These are phyloP conservation scores for Drosera spatulata DNA, from an alignment of 179 eudicot species.

Conservation along the genomic window DNA sequence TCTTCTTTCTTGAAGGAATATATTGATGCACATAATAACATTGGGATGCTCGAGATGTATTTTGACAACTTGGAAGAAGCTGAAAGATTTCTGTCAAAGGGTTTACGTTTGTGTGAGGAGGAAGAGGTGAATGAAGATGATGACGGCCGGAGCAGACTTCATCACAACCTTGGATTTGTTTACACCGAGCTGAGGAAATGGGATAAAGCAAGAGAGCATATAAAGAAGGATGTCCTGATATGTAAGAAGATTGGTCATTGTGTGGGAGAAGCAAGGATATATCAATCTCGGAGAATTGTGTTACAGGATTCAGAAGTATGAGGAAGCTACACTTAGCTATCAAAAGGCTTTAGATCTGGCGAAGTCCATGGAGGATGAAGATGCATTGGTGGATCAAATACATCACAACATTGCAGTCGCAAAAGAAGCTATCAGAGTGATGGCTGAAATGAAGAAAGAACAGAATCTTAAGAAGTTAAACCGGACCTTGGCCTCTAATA, in stretches of 20 bases:
- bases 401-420: constrained; percentile 54
- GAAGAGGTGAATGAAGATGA: constrained; percentile 70
- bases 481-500: constrained; percentile 37
- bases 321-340: constrained; percentile 62
- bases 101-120: constrained; percentile 77
- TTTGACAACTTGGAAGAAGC: constrained; percentile 83
- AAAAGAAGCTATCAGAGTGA: constrained; percentile 39
- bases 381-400: constrained; percentile 53
- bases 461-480: constrained; percentile 66
- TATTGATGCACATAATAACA: constrained; percentile 84
- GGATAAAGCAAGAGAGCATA: constrained; percentile 59
- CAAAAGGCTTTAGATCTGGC: constrained; percentile 69
- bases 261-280: constrained; percentile 96
- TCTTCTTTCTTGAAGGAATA: constrained; percentile 74
- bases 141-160: constrained; percentile 79
- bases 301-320: constrained; percentile 57
- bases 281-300: constrained; percentile 79
- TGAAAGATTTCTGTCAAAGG: constrained; percentile 50
- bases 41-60: constrained; percentile 90
- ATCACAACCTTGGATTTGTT: constrained; percentile 86
- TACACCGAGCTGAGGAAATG: constrained; percentile 67
- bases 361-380: constrained; percentile 77
- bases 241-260: constrained; percentile 62
- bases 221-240: constrained; percentile 62
- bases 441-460: constrained; percentile 50